These are phyloP conservation scores for Lodderomyces pseudojiufengensis DNA, from an alignment of 1,139 yeast species.

Conservation along the genomic window DNA sequence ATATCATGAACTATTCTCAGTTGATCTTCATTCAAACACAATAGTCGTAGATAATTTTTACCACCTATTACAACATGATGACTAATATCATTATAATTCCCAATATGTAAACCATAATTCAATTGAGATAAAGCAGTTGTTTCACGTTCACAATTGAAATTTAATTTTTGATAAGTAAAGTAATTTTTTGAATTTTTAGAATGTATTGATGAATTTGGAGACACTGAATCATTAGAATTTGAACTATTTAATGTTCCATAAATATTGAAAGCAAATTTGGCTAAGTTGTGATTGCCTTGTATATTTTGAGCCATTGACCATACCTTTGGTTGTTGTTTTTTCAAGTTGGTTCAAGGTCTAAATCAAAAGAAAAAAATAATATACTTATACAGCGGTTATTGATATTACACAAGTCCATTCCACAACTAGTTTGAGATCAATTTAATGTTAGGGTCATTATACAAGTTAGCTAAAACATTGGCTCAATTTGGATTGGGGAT, in stretches of 20 bases:
- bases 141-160: constrained; percentile 28
- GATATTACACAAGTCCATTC: no score
- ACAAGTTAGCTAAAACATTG: constrained; percentile 16
- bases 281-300: constrained; percentile 21
- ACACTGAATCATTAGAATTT: constrained; percentile 13
- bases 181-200: constrained; percentile 15
- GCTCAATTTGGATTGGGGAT: constrained; percentile 33
- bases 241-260: constrained; percentile 26
- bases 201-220: constrained; percentile 18
- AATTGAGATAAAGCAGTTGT: constrained; percentile 27
- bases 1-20: constrained; percentile 35
- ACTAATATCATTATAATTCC: constrained; percentile 11
- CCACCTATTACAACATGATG: constrained; percentile 55
- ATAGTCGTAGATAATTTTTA: constrained; percentile 50
- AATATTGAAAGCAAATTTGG: constrained; percentile 33
- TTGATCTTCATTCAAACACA: constrained; percentile 43
- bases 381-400: no score
- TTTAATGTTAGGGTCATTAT: constrained; percentile 5
- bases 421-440: no score
- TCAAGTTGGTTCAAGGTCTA: no score
- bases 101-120: constrained; percentile 15
- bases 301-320: constrained; percentile 1
- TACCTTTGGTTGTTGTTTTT: no score
- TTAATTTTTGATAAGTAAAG: constrained; percentile 14
- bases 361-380: no score